Conservation (phyloP, 768 basidiomycete species). For the Calvatia gigantea region DNA sequence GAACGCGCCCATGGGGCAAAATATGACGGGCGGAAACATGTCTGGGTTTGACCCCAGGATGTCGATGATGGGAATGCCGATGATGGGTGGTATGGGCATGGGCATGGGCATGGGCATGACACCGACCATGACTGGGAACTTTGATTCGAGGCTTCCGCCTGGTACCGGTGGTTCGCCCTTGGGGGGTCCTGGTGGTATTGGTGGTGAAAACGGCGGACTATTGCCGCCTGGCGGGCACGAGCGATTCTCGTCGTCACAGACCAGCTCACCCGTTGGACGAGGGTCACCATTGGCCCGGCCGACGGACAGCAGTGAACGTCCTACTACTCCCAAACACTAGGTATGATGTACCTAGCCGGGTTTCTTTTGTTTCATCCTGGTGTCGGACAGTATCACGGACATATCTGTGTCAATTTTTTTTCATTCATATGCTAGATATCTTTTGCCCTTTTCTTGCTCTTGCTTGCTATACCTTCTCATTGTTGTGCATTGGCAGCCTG, state of each 20-base stretch:
- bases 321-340: constrained; percentile 31
- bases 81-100: constrained; percentile 23
- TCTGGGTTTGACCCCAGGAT: constrained; percentile 65
- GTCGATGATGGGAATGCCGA: constrained; percentile 70
- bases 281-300: constrained; percentile 49
- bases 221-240: constrained; percentile 28
- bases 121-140: constrained; percentile 55
- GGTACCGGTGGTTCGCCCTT: constrained; percentile 21
- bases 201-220: constrained; percentile 28
- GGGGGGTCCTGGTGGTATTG: constrained; percentile 23
- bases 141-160: constrained; percentile 56
- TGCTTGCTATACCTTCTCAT: background rate
- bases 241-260: constrained; percentile 41
- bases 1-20: constrained; percentile 41
- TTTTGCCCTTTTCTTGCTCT: constrained; percentile 4
- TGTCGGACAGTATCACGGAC: background rate
- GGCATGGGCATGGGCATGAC: constrained; percentile 25
- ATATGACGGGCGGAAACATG: constrained; percentile 49
- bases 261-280: constrained; percentile 48
- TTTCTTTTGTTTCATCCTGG: background rate
- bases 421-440: constrained; percentile 18
- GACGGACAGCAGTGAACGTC: constrained; percentile 26
- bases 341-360: background rate
- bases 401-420: constrained; percentile 1
- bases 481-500: background rate